Evolutionary conservation across 1,139 yeast genomes (phyloP).

Genomic region (Entelexis sorbosivorans): DNA sequence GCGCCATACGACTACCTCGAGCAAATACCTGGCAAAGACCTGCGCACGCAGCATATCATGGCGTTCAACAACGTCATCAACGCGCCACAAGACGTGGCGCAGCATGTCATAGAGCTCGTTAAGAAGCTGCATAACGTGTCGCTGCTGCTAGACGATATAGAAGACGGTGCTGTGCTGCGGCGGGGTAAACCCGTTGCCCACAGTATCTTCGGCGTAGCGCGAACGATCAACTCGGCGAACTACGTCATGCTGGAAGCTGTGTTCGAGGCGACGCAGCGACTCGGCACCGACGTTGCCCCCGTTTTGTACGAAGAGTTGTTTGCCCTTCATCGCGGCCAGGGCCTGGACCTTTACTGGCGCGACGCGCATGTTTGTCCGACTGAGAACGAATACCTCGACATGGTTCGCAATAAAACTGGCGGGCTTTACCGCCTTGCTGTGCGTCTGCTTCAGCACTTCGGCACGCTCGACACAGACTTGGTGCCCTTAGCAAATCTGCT

Average conservation of each 20-base stretch:
- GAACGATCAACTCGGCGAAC: conserved; percentile 73
- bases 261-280: conserved; percentile 37
- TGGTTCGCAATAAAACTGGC: conserved; percentile 86
- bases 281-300: conserved; percentile 27
- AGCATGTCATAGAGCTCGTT: conserved; percentile 30
- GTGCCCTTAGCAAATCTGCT: conserved; percentile 62
- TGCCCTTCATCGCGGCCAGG: conserved; percentile 79
- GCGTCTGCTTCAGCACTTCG: conserved; percentile 42
- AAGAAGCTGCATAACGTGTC: conserved; percentile 57
- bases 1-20: conserved; percentile 46
- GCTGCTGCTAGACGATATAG: conserved; percentile 72
- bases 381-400: conserved; percentile 55
- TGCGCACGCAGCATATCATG: conserved; percentile 40
- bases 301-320: conserved; percentile 60
- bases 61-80: conserved; percentile 42
- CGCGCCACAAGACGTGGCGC: conserved; percentile 34
- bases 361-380: conserved; percentile 55
- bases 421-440: conserved; percentile 72
- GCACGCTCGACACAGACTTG: conserved; percentile 26
- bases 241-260: conserved; percentile 70
- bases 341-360: conserved; percentile 79
- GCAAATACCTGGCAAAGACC: conserved; percentile 45
- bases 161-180: conserved; percentile 58
- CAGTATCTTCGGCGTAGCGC: conserved; percentile 59
- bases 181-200: conserved; percentile 76